Percentiles rank a stretch among this genome's conserved stretches.
These are phyloP conservation scores for Cladosporium cucumerinum DNA, from an alignment of 2,329 filamentous ascomycete species.

Conservation along the genomic window DNA sequence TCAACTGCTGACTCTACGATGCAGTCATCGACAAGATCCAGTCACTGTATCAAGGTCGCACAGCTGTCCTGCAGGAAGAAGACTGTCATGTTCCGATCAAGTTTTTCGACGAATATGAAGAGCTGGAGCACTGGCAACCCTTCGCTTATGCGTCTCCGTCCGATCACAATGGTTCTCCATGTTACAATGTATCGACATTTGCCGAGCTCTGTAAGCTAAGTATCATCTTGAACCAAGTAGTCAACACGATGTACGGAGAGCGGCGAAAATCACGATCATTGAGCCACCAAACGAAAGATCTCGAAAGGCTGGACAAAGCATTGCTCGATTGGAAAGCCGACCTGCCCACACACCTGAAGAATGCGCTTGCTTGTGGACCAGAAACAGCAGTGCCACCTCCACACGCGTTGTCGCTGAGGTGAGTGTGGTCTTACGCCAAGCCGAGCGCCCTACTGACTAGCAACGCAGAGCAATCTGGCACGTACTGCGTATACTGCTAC, in stretches of 20 bases:
- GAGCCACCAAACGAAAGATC: constrained; percentile 5
- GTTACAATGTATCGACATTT: constrained; percentile 14
- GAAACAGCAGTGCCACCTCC: constrained; percentile 12
- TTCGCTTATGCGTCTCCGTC: constrained; percentile 34
- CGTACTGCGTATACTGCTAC: constrained; percentile 5
- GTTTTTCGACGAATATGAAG: constrained; percentile 13
- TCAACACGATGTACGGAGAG: constrained; percentile 6
- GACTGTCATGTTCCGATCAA: constrained; percentile 10
- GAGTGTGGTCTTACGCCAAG: neutral
- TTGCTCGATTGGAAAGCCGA: constrained; percentile 8
- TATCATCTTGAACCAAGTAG: constrained; percentile 11
- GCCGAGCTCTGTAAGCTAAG: constrained; percentile 8
- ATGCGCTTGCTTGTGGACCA: constrained; percentile 7
- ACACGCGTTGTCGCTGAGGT: constrained; percentile 8
- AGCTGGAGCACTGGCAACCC: constrained; percentile 14
- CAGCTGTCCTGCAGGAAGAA: constrained; percentile 8
- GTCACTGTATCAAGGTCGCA: constrained; percentile 8
- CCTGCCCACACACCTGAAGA: neutral
- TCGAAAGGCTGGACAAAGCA: constrained; percentile 6
- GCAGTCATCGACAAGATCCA: constrained; percentile 17
- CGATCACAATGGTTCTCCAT: constrained; percentile 37
- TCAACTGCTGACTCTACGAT: constrained; percentile 32
- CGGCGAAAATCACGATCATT: constrained; percentile 3
- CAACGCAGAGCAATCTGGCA: constrained; percentile 9
- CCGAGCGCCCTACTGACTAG: neutral